These are phyloP conservation scores for Verruconis gallopava DNA, from an alignment of 2,329 filamentous ascomycete species.

Conservation along the genomic window DNA sequence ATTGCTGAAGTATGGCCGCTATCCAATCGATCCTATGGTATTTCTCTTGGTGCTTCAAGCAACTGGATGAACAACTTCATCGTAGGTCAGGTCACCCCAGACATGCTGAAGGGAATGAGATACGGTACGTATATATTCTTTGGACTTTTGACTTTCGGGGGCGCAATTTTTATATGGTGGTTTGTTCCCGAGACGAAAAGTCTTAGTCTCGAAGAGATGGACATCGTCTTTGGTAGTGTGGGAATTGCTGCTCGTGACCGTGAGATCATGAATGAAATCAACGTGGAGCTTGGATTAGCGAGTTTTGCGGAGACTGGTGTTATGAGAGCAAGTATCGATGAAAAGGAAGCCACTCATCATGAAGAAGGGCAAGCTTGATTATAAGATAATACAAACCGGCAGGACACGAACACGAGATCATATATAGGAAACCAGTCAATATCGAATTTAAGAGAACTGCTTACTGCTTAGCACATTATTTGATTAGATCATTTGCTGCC, in stretches of 20 bases:
- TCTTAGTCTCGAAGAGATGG: slow-evolving; percentile 43
- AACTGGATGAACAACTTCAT: slow-evolving; percentile 43
- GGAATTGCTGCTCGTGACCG: slow-evolving; percentile 54
- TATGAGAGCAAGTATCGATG: too few species aligned
- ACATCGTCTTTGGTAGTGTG: slow-evolving; percentile 53
- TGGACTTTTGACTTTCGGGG: slow-evolving; percentile 49
- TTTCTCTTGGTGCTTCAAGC: slow-evolving; percentile 46
- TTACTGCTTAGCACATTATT: too few species aligned
- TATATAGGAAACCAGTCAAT: too few species aligned
- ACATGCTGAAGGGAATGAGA: slow-evolving; percentile 49
- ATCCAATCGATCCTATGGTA: slow-evolving; percentile 56
- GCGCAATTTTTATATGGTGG: slow-evolving; percentile 42
- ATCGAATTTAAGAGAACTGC: too few species aligned
- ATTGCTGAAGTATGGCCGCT: slow-evolving; percentile 64
- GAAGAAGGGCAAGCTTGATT: too few species aligned
- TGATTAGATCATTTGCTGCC: too few species aligned
- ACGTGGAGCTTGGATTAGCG: slow-evolving; percentile 34
- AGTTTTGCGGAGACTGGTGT: too few species aligned
- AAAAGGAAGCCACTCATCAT: too few species aligned
- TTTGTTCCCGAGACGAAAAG: slow-evolving; percentile 42
- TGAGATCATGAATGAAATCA: slow-evolving; percentile 61
- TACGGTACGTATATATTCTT: slow-evolving; percentile 66
- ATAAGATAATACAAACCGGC: too few species aligned
- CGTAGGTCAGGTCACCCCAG: slow-evolving; percentile 56
- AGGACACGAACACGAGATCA: too few species aligned